Conservation (phyloP, 1,284 basidiomycete genomes). For the Sanghuangporus baumii region DNA sequence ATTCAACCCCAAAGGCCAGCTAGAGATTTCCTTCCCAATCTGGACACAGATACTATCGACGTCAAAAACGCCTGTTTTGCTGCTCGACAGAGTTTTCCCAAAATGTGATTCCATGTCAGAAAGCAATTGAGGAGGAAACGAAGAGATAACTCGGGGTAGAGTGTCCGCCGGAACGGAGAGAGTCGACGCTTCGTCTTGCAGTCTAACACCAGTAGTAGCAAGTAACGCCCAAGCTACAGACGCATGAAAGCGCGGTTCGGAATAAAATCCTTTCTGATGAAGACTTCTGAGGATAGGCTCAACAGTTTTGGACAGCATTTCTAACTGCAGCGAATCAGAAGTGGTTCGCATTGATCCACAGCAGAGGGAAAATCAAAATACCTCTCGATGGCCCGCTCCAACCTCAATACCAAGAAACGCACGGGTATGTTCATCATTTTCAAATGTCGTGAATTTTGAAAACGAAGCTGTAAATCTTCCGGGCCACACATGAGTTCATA, state of each 20-base stretch:
- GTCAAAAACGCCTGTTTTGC: slow-evolving; percentile 19
- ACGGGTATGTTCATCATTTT: slow-evolving; percentile 75
- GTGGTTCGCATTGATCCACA: slow-evolving; percentile 5
- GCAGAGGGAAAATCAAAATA: slow-evolving; percentile 27
- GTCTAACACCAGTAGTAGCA: background rate
- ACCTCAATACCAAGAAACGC: slow-evolving; percentile 71
- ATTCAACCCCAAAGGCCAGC: background rate
- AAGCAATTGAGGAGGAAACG: slow-evolving; percentile 17
- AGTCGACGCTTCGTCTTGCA: background rate
- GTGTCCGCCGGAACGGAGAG: background rate
- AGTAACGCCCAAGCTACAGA: slow-evolving; percentile 79
- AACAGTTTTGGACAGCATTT: slow-evolving; percentile 44
- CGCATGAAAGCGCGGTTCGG: slow-evolving; percentile 69
- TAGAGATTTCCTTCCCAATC: slow-evolving; percentile 22
- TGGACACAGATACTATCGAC: slow-evolving; percentile 21
- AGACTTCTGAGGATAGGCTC: slow-evolving; percentile 47
- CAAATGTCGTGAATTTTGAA: slow-evolving; percentile 58
- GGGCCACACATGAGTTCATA: background rate
- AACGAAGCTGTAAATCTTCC: slow-evolving; percentile 69
- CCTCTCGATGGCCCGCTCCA: slow-evolving; percentile 72
- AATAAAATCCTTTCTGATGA: slow-evolving; percentile 70
- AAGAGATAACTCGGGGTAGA: slow-evolving; percentile 2
- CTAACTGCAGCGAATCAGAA: slow-evolving; percentile 38
- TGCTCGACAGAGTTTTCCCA: slow-evolving; percentile 15
- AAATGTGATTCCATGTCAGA: slow-evolving; percentile 16